These are phyloP conservation scores for Allium cepa DNA, from an alignment of 106 monocot genomes.

Conservation along the genomic window DNA sequence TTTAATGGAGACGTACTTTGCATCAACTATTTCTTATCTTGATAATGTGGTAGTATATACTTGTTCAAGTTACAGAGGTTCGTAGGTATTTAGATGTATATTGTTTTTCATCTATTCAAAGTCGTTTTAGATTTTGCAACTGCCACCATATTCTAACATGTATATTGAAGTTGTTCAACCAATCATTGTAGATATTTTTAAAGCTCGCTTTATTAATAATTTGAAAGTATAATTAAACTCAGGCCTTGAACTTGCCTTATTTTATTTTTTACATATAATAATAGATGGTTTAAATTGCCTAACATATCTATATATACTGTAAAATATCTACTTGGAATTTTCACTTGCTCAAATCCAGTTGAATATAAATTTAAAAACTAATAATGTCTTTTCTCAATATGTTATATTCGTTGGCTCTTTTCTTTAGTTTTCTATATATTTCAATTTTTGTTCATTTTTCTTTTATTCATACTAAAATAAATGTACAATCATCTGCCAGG, in stretches of 20 bases:
- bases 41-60: slow-evolving; percentile 96
- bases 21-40: slow-evolving; percentile 97
- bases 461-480: not conserved
- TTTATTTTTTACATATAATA: too few relatives aligned
- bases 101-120: not conserved
- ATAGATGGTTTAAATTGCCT: too few relatives aligned
- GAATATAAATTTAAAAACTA: not conserved
- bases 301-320: too few relatives aligned
- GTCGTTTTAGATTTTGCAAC: too few relatives aligned
- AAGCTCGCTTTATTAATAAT: too few relatives aligned
- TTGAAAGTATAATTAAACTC: too few relatives aligned
- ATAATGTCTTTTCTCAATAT: not conserved
- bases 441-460: not conserved
- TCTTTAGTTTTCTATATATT: not conserved
- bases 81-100: slow-evolving; percentile 41
- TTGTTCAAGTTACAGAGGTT: slow-evolving; percentile 97
- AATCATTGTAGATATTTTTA: not conserved
- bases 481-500: not conserved
- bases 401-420: not conserved
- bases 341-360: too few relatives aligned
- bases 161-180: too few relatives aligned
- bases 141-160: too few relatives aligned
- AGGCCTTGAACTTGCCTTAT: too few relatives aligned
- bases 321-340: too few relatives aligned
- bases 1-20: slow-evolving; percentile 84